Base-by-base conservation (phyloP, 495 filamentous ascomycete species). In the Lasiosphaeria hispida region DNA sequence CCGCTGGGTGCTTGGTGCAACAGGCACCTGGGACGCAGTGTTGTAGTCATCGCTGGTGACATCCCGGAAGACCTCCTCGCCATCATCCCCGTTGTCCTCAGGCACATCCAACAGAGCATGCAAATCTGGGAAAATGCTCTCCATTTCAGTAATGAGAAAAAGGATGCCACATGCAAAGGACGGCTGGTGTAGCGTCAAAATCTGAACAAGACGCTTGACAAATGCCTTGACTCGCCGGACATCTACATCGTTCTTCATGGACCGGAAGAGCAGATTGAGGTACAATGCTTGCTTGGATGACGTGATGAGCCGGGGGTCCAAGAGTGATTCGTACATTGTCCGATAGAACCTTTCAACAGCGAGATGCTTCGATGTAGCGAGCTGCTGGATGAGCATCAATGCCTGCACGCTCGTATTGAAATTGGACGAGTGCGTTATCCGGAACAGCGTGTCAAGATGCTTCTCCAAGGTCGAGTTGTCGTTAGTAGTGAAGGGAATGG, bases 321-420 rank as follows among this genome's bases (percentile, higher is more conserved):
- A 77, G 7, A 98, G 81, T 4, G 92, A 96, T 69, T 97, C 93
- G 68, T 98, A 98, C 18, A 98, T 77, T 3, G 92, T 96, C 35
- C 92, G 82, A 72, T 97, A 97, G 75, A 96, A 97, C 42, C 95
- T 85, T 62, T 98, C 95, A 7, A 86, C 83, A 23, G 85, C 84
- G 44, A 81, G 62, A 30, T 93, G 85, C 67, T 95, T 91, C 7
- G 88, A 82, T 13, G 84, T 72, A 5, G 90, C 87, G 33, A 98
- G 82, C 69, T 97, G 95, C 69, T 97, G 94, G 59, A 98, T 94
- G 53, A 98, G 77, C 85, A 96, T 90, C 55, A 98, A 77, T 36
- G 94, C 94, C 71, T 97, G 94, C 33, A 98, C 89, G 67, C 91
- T 92, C 7, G 95, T 98, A 75, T 97, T 97, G 79, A 98, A 97